These are phyloP conservation scores for Silene conica DNA, from an alignment of 148 eudicot genomes.

Conservation along the genomic window DNA sequence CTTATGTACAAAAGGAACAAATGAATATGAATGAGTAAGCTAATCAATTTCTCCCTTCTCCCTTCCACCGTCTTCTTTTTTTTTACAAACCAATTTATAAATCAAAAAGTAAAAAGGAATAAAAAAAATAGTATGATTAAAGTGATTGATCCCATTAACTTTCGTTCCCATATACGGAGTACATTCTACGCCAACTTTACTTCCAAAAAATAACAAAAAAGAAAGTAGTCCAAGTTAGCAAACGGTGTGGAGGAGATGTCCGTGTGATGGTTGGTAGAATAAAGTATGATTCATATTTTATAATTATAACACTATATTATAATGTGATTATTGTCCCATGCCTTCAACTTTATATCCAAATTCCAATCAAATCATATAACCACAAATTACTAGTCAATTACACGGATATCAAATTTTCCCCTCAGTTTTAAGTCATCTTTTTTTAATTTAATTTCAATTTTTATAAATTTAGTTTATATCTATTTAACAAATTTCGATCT, in stretches of 20 bases:
- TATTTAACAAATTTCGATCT: too few relatives aligned
- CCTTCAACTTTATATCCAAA: conserved; percentile 10
- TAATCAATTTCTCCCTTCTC: too few relatives aligned
- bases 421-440: too few relatives aligned
- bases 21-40: too few relatives aligned
- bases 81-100: too few relatives aligned
- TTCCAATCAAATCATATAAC: conserved; percentile 23
- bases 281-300: too few relatives aligned
- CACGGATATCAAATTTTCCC: conserved; percentile 10
- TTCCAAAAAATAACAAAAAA: not conserved
- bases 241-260: conserved; percentile 26
- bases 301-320: conserved; percentile 1
- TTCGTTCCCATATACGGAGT: conserved; percentile 22
- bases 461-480: too few relatives aligned
- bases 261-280: conserved; percentile 32
- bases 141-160: conserved; percentile 20
- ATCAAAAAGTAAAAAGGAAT: too few relatives aligned
- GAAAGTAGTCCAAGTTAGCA: conserved; percentile 10
- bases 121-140: conserved; percentile 11
- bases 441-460: too few relatives aligned
- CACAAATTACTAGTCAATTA: conserved; percentile 6
- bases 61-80: too few relatives aligned
- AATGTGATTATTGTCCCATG: conserved; percentile 19
- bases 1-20: too few relatives aligned
- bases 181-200: conserved; percentile 22